Conservation (phyloP, 108 stramenopile species). For the Cyclotella kingstonii region DNA sequence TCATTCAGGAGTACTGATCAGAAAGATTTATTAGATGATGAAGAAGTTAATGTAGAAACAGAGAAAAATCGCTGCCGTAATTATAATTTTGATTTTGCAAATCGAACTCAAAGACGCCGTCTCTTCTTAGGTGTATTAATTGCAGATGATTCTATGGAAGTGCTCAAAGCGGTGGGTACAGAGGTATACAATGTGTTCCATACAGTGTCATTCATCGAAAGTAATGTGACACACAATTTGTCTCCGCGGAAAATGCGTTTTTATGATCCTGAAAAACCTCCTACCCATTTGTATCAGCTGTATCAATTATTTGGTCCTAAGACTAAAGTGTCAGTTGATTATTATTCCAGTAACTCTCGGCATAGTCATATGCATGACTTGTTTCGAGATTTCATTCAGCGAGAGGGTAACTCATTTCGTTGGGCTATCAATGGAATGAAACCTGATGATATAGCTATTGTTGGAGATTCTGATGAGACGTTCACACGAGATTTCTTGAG, state of each 20-base stretch:
- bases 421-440: slow-evolving; percentile 56
- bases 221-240: slow-evolving; percentile 41
- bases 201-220: too few species aligned
- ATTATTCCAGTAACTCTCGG: not conserved
- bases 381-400: slow-evolving; percentile 37
- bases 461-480: slow-evolving; percentile 52
- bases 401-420: slow-evolving; percentile 29
- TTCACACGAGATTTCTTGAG: slow-evolving; percentile 48
- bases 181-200: too few species aligned
- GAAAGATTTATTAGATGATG: slow-evolving; percentile 3
- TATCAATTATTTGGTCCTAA: slow-evolving; percentile 19
- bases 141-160: slow-evolving; percentile 42
- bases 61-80: slow-evolving; percentile 1
- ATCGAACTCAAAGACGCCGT: not conserved
- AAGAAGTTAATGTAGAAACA: not conserved
- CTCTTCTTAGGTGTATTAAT: slow-evolving; percentile 24
- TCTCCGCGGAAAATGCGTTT: slow-evolving; percentile 17
- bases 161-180: slow-evolving; percentile 25
- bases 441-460: slow-evolving; percentile 42
- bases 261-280: not conserved
- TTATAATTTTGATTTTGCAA: not conserved
- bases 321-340: slow-evolving; percentile 20
- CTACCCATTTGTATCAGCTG: slow-evolving; percentile 1
- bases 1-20: not conserved
- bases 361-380: not conserved